A percentile compares a stretch with the other conserved stretches of the same genome.
Conservation (phyloP, 2,329 filamentous ascomycete species). For the Neocucurbitaria cava region DNA sequence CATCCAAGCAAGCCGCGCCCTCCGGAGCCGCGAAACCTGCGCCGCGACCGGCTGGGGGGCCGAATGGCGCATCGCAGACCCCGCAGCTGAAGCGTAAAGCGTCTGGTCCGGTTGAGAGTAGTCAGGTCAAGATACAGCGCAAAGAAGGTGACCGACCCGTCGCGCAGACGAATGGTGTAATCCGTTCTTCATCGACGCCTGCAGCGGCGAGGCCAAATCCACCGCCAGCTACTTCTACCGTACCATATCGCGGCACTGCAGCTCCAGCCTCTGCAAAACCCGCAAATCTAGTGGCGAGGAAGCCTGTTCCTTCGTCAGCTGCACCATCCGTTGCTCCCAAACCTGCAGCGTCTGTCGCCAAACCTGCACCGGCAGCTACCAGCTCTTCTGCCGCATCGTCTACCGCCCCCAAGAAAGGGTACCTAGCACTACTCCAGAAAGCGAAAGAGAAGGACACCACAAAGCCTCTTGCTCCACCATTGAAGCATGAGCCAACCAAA, state of each 20-base stretch:
- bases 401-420: slow-evolving; percentile 72
- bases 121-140: slow-evolving; percentile 42
- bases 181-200: slow-evolving; percentile 31
- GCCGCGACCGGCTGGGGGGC: slow-evolving; percentile 32
- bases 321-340: slow-evolving; percentile 24
- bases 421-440: slow-evolving; percentile 75
- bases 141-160: slow-evolving; percentile 36
- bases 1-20: slow-evolving; percentile 31
- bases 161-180: slow-evolving; percentile 33
- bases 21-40: slow-evolving; percentile 42
- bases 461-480: slow-evolving; percentile 65
- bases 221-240: slow-evolving; percentile 26
- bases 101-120: slow-evolving; percentile 41
- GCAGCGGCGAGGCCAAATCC: slow-evolving; percentile 31
- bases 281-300: slow-evolving; percentile 31
- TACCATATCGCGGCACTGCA: slow-evolving; percentile 50
- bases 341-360: slow-evolving; percentile 27
- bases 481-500: slow-evolving; percentile 77
- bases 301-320: slow-evolving; percentile 24
- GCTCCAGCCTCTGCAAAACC: slow-evolving; percentile 34
- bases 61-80: slow-evolving; percentile 39
- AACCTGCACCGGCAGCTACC: slow-evolving; percentile 26
- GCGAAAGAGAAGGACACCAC: slow-evolving; percentile 66
- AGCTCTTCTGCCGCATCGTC: slow-evolving; percentile 31
- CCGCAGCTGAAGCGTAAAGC: slow-evolving; percentile 52